Percentiles rank a stretch among this genome's conserved stretches.
Evolutionary conservation across 78 protist genomes (phyloP).

Genomic region (Goniomonas avonlea): DNA sequence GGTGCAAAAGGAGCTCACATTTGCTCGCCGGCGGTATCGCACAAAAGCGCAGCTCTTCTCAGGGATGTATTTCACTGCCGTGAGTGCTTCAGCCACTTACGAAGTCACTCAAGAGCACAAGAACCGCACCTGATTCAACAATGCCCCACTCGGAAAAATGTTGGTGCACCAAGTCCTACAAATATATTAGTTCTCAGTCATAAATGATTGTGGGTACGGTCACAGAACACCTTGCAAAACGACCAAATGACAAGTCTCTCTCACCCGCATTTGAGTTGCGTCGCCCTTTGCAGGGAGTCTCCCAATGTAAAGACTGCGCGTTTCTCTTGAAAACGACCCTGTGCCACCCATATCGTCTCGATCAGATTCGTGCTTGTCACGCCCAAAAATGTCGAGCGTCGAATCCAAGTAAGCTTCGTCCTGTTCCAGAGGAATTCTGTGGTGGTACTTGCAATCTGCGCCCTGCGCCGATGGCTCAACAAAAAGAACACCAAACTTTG

Average conservation of each 20-base stretch:
- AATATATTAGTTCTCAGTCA: neutral
- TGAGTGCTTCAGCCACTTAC: no score
- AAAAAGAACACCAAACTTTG: no score
- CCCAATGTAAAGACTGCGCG: neutral
- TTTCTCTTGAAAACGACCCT: neutral
- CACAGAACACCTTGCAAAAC: no score
- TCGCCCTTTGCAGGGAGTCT: neutral
- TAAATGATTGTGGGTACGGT: no score
- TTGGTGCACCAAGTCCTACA: neutral
- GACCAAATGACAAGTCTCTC: neutral
- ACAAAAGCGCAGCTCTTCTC: no score
- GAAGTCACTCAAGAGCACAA: neutral
- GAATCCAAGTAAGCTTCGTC: neutral
- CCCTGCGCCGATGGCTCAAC: neutral
- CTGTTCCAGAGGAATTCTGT: neutral
- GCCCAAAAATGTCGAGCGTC: neutral
- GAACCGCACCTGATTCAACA: neutral
- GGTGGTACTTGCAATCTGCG: neutral
- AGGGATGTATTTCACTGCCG: no score
- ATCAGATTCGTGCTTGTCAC: neutral
- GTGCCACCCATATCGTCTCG: slow-evolving; percentile 1
- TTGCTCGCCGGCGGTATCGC: neutral
- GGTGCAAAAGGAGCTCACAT: no score
- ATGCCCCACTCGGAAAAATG: neutral
- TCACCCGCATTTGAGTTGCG: neutral